phyloP scores from a whole-genome alignment of 2,329 filamentous ascomycete species.

The Nigrograna mackinnonii region DNA sequence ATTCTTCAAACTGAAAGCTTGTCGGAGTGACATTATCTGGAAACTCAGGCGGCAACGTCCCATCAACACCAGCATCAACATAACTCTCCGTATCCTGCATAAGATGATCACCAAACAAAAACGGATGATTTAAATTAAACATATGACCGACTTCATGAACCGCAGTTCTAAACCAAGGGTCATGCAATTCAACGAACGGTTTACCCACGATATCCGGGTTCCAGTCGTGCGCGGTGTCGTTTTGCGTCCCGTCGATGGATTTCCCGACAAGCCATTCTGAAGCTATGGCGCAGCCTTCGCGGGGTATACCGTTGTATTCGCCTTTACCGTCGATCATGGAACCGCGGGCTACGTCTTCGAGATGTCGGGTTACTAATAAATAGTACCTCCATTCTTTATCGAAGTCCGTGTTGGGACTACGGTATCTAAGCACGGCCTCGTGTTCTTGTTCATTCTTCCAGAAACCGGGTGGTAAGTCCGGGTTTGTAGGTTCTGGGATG shows the following conservation, averaged over 20 bases:
- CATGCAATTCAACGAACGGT: constrained; percentile 4
- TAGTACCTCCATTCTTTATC: constrained; percentile 10
- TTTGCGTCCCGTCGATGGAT: constrained; percentile 1
- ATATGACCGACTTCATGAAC: constrained; percentile 13
- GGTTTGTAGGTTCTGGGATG: constrained; percentile 4
- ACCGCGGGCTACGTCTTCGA: constrained; percentile 2
- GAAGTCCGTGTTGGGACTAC: constrained; percentile 6
- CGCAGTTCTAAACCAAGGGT: constrained; percentile 8
- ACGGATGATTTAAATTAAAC: constrained; percentile 10
- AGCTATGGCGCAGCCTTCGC: constrained; percentile 8
- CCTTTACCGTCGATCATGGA: constrained; percentile 6
- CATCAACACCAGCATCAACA: constrained; percentile 3
- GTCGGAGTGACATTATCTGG: constrained; percentile 8
- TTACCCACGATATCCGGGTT: constrained; percentile 1
- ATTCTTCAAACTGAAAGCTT: constrained; percentile 4
- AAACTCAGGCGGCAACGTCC: constrained; percentile 3
- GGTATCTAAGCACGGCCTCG: constrained; percentile 8
- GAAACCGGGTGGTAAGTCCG: background rate
- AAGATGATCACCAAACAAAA: constrained; percentile 3
- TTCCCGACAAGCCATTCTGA: constrained; percentile 12
- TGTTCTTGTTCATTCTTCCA: constrained; percentile 9
- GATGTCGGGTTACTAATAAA: constrained; percentile 1
- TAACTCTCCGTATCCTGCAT: constrained; percentile 11
- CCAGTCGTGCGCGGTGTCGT: constrained; percentile 6
- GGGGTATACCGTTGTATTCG: constrained; percentile 5